These are phyloP conservation scores for Verticillium tricorpus DNA, from an alignment of 2,329 filamentous ascomycete genomes.

Conservation along the genomic window DNA sequence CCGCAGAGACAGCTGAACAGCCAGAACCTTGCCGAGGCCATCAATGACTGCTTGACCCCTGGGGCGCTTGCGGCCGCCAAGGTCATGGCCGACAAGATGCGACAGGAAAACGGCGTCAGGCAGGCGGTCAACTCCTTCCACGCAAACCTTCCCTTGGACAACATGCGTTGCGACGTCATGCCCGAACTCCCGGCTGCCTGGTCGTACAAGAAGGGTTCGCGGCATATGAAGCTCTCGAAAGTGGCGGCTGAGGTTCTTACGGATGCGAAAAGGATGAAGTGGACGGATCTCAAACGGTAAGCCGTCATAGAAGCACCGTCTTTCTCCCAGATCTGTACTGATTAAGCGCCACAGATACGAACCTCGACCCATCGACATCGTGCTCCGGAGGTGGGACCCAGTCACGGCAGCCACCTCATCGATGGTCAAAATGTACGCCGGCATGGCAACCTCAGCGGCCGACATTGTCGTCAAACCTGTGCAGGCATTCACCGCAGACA, in stretches of 20 bases:
- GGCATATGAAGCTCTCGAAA: constrained; percentile 41
- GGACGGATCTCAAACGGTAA: constrained; percentile 28
- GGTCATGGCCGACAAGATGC: constrained; percentile 27
- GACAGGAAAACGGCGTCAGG: constrained; percentile 29
- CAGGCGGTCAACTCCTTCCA: constrained; percentile 36
- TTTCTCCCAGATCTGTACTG: constrained; percentile 3
- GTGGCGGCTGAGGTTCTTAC: constrained; percentile 49
- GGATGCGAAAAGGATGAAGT: constrained; percentile 41
- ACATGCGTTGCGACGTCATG: constrained; percentile 29
- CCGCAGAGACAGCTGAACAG: constrained; percentile 27
- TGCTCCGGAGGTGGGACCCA: constrained; percentile 27
- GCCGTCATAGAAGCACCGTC: background rate
- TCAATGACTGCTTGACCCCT: constrained; percentile 26
- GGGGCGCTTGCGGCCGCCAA: constrained; percentile 23
- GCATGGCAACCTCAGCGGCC: constrained; percentile 9
- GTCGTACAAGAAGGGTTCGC: constrained; percentile 34
- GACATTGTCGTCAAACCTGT: constrained; percentile 15
- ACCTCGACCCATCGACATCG: constrained; percentile 27
- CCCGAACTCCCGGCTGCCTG: constrained; percentile 46
- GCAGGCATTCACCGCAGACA: constrained; percentile 7
- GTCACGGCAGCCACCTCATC: constrained; percentile 19
- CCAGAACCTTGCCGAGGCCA: constrained; percentile 29
- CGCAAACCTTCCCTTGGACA: constrained; percentile 25
- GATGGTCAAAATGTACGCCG: constrained; percentile 5
- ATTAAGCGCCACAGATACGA: constrained; percentile 28